A percentile compares a stretch with the other conserved stretches of the same genome.
phyloP scores from a whole-genome alignment of 345 rosid genomes.

The Hypericum perforatum region DNA sequence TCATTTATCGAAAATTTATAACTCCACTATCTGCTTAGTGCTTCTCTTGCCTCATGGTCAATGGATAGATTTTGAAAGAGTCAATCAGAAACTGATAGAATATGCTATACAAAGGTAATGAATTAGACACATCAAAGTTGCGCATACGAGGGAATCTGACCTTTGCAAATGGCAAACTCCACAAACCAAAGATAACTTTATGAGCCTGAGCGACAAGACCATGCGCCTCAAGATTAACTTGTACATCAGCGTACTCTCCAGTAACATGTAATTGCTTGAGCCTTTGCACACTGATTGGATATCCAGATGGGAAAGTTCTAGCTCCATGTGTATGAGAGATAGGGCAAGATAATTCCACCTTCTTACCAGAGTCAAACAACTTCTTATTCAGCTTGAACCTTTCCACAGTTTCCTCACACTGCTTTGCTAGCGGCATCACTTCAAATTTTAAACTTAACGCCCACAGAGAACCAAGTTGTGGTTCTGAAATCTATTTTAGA shows the following conservation, averaged over 20 bases:
- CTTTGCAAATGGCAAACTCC: conserved; percentile 92
- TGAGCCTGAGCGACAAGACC: conserved; percentile 59
- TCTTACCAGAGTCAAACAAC: conserved; percentile 39
- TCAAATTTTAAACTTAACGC: conserved; percentile 53
- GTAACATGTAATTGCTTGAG: conserved; percentile 37
- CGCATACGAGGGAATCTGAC: conserved; percentile 25
- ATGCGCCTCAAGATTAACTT: conserved; percentile 49
- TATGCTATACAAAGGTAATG: background rate
- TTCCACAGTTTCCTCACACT: conserved; percentile 60
- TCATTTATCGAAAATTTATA: too few relatives aligned
- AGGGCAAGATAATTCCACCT: conserved; percentile 55
- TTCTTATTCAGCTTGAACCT: conserved; percentile 42
- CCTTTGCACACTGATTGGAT: conserved; percentile 54
- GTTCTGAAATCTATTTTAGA: conserved; percentile 52
- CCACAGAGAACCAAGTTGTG: conserved; percentile 50
- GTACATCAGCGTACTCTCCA: conserved; percentile 52
- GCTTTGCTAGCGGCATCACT: conserved; percentile 62
- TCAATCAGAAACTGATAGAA: background rate
- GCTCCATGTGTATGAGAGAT: conserved; percentile 34
- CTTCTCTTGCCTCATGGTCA: too few relatives aligned
- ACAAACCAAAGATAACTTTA: conserved; percentile 66
- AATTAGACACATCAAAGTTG: background rate
- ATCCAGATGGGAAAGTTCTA: conserved; percentile 47
- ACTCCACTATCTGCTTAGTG: too few relatives aligned
- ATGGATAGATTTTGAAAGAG: background rate